phyloP scores from a whole-genome alignment of 371 early-diverging fungal genomes.

The Mucor plumbeus region DNA sequence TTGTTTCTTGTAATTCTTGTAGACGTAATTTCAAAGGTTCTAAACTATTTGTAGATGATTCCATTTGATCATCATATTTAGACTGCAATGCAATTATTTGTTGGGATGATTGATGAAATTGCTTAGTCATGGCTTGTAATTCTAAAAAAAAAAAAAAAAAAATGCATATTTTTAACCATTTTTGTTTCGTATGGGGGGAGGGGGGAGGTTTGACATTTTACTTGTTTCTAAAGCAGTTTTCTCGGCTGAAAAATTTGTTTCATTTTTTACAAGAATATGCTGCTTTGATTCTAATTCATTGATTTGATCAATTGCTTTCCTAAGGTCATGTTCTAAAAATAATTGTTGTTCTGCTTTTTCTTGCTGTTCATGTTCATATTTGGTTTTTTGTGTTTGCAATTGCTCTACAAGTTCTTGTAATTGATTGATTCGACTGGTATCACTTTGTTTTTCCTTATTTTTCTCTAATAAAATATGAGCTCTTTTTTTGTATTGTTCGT shows the following conservation, averaged over 20 bases:
- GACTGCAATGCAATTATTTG: conserved; percentile 16
- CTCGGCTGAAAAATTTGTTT: not conserved
- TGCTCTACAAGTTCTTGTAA: conserved; percentile 45
- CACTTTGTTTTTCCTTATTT: conserved; percentile 37
- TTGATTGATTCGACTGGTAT: conserved; percentile 36
- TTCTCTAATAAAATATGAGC: conserved; percentile 60
- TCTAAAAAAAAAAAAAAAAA: conserved; percentile 8
- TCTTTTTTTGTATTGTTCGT: conserved; percentile 67
- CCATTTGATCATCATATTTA: conserved; percentile 16
- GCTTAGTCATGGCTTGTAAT: conserved; percentile 11
- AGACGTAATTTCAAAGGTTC: conserved; percentile 5
- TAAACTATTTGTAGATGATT: not conserved
- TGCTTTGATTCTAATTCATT: conserved; percentile 50
- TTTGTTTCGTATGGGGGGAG: not conserved
- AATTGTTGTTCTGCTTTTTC: conserved; percentile 37
- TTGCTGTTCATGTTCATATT: conserved; percentile 27
- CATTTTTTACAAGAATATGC: conserved; percentile 23
- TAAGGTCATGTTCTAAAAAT: conserved; percentile 54
- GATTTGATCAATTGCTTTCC: conserved; percentile 55
- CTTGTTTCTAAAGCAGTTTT: conserved; percentile 15
- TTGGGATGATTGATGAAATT: not conserved
- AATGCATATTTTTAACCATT: not conserved
- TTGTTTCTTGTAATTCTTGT: conserved; percentile 17
- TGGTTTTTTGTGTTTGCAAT: conserved; percentile 38
- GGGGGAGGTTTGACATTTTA: not conserved